These are phyloP conservation scores for Ochromonas danica DNA, from an alignment of 108 stramenopile species.

Conservation along the genomic window DNA sequence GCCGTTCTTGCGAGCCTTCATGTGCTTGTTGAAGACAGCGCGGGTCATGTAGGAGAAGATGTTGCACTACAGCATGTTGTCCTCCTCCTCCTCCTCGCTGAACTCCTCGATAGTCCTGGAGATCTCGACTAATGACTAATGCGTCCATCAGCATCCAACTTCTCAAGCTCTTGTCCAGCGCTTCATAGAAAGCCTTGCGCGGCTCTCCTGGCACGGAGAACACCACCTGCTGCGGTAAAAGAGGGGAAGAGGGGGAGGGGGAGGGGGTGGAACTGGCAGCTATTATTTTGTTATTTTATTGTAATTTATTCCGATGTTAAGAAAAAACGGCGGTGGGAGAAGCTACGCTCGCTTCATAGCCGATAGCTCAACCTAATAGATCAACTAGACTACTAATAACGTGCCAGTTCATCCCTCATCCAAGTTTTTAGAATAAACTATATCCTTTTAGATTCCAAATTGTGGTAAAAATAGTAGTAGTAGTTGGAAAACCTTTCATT, in stretches of 20 bases:
- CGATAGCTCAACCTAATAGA: no score
- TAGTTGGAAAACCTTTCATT: no score
- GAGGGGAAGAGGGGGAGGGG: slow-evolving; percentile 3
- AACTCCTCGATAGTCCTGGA: slow-evolving; percentile 5
- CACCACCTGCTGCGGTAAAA: background rate
- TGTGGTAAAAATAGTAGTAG: no score
- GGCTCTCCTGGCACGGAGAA: slow-evolving; percentile 2
- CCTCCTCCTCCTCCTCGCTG: background rate
- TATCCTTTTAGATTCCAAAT: no score
- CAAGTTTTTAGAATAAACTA: no score
- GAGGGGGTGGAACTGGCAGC: background rate
- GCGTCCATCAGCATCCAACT: slow-evolving; percentile 16
- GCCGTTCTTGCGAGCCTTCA: slow-evolving; percentile 10
- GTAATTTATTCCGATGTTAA: no score
- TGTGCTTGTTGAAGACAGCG: slow-evolving; percentile 22
- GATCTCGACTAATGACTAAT: background rate
- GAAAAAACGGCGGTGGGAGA: no score
- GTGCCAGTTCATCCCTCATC: no score
- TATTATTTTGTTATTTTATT: no score
- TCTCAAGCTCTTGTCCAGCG: background rate
- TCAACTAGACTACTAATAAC: no score
- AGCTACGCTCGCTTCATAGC: no score
- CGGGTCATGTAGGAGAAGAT: slow-evolving; percentile 34
- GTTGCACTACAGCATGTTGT: slow-evolving; percentile 25
- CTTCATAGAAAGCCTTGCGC: background rate